Base-by-base conservation (phyloP, 768 basidiomycete genomes). In the Trametes cingulata region DNA sequence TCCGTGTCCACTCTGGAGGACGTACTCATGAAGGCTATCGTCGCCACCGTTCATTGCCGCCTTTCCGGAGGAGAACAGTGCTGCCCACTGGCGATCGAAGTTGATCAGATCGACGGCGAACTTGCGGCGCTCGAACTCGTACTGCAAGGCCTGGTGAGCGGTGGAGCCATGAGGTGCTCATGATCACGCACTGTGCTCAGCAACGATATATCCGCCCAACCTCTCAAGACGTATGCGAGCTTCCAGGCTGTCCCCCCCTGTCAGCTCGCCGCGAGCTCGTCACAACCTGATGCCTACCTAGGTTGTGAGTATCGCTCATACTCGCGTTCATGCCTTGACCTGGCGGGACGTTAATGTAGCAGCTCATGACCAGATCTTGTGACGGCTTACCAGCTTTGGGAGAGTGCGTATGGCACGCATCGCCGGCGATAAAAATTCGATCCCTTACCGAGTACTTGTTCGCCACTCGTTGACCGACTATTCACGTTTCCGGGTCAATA, bases 381-480 rank as follows among this genome's bases (percentile, higher is more conserved):
- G 10, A 15, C 8, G 27, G 27, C 57, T 39, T 6, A 52, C 85
- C 83, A 61, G 83, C 85, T 74, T 87, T 87, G 0, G 85, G 85
- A 0, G 82, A 86, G 71, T 85, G 85, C 1, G 84, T 86, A 67
- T 86, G 86, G 58, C 86, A 89, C 0, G 88, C 89, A 69, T 90
- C 90, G 0, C 90, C 90, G 0, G 83, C 85, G 56, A 92, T 90
- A 70, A 91, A 91, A 1, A 90, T 80, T 0, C 90, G 81, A 2
- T 87, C 79, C n/a, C 81, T 69, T 2, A 80, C 72, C 22, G 83
- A 83, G 70, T 80, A 91, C 12, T 74, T 76, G 6, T 86, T 81
- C 6, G 89, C 88, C 1, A 91, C 85, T 13, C 89, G 83, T 67
- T 91, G 90, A 1, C 88, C 88, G 58, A 91, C 89, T 58, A 33